phyloP scores from a whole-genome alignment of 331 rosid species.

The Phaseolus coccineus region DNA sequence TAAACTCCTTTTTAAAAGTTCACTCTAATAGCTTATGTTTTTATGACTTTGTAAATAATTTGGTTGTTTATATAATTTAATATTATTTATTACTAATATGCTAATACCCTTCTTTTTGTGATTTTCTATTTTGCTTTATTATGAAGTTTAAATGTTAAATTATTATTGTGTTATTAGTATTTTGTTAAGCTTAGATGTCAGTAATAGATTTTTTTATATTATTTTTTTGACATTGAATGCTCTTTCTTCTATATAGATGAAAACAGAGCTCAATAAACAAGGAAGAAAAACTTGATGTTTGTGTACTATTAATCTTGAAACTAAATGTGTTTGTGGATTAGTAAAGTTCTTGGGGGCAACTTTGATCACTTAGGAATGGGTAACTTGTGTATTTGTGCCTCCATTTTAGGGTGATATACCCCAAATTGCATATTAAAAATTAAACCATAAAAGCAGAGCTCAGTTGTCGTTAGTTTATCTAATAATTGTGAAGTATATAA shows the following conservation, averaged over 20 bases:
- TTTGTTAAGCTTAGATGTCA: too few species aligned
- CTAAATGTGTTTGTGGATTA: neutral
- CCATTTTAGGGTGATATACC: neutral
- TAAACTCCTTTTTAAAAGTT: too few species aligned
- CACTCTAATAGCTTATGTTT: too few species aligned
- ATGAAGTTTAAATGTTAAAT: too few species aligned
- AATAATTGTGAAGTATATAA: conserved; percentile 2
- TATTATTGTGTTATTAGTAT: too few species aligned
- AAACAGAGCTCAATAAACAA: neutral
- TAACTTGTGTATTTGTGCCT: conserved; percentile 3
- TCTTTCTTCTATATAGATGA: conserved; percentile 15
- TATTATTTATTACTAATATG: too few species aligned
- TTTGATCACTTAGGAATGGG: conserved; percentile 5
- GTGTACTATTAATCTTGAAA: neutral
- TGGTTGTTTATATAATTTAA: too few species aligned
- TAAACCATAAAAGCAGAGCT: conserved; percentile 8
- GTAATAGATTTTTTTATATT: too few species aligned
- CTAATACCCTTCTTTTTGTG: too few species aligned
- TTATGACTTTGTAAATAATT: too few species aligned
- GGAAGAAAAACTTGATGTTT: neutral
- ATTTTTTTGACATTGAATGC: conserved; percentile 1
- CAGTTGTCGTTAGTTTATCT: conserved; percentile 23
- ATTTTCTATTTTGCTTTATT: too few species aligned
- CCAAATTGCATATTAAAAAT: conserved; percentile 3
- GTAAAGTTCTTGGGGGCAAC: neutral